Evolutionary conservation across 2,329 filamentous ascomycete genomes (phyloP), one percentile per base, ranked within the genome.

Genomic region (Lasiodiplodia sp.): DNA sequence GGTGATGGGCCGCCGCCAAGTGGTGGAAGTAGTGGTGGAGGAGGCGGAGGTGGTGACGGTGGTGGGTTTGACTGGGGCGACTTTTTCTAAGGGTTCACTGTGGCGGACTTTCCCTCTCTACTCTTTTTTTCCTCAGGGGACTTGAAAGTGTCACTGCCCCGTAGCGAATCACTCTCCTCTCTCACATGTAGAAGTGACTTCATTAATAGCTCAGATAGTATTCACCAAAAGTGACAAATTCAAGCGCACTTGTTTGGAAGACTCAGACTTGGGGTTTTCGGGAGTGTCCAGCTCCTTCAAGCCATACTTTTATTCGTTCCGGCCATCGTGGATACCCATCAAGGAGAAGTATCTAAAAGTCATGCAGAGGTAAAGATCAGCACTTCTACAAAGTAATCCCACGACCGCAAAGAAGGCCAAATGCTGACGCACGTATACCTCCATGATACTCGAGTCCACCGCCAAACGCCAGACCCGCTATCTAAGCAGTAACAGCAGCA

Each of bases 401-500:
- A 47, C 10, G 44, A 21, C 18, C 18, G n/a, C n/a, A 47, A 47
- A 21, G 44, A 21, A 47, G 12, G n/a, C 44, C 44, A 21, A 21
- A 10, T n/a, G 7, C 44, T 21, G 44, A 11, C n/a, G 44, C 44
- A 8, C n/a, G 16, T 18, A 47, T 47, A 47, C n/a, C 8, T 47
- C 18, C 18, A 3, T 47, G 10, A 47, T 47, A 47, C 44, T 10
- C 44, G n/a, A 47, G n/a, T 21, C 44, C n/a, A 21, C 44, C n/a
- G 44, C 10, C 44, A 40, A 64, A 64, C 60, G 60, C 60, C 60
- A 52, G 16, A 37, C 60, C 60, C 60, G 60, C 44, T 52, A 7
- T 52, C 47, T 52, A 64, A 12, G 60, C 40, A 64, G 12, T 21
- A 47, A 47, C n/a, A 47, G 44, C n/a, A 47, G 44, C n/a, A 47